Evolutionary conservation across 73 alveolate species (phyloP).

Genomic region (Tetrahymena thermophila): DNA sequence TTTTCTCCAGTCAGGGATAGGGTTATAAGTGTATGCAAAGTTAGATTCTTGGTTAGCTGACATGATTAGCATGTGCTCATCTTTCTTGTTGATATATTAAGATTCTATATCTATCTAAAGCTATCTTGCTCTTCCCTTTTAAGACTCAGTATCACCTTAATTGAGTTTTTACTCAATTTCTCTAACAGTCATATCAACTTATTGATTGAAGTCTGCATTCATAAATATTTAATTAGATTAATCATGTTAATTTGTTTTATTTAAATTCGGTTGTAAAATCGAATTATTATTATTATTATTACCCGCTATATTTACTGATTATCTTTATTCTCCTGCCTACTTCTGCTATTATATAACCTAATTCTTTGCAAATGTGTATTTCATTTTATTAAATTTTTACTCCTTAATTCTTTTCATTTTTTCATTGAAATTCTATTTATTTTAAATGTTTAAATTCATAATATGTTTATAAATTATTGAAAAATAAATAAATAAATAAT

Average conservation of each 20-base stretch:
- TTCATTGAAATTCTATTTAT: neutral
- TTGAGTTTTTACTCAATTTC: neutral
- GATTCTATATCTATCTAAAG: neutral
- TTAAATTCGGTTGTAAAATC: neutral
- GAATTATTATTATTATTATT: neutral
- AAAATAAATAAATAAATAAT: neutral
- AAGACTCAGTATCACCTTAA: neutral
- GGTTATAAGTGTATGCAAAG: neutral
- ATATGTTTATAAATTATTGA: neutral
- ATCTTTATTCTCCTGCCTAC: neutral
- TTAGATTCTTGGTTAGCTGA: neutral
- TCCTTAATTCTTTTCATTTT: neutral
- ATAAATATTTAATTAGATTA: neutral
- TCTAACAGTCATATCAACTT: neutral
- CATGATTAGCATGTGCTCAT: neutral
- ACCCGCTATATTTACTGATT: neutral
- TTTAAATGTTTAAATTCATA: neutral
- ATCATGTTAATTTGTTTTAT: neutral
- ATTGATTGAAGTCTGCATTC: neutral
- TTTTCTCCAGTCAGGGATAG: neutral
- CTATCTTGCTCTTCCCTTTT: neutral
- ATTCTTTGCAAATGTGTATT: neutral
- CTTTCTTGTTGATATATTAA: neutral
- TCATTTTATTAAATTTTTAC: neutral
- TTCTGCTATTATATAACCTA: neutral